Conservation (phyloP, 192 early-diverging fungal genomes). For the Polychytrium aggregatum region DNA sequence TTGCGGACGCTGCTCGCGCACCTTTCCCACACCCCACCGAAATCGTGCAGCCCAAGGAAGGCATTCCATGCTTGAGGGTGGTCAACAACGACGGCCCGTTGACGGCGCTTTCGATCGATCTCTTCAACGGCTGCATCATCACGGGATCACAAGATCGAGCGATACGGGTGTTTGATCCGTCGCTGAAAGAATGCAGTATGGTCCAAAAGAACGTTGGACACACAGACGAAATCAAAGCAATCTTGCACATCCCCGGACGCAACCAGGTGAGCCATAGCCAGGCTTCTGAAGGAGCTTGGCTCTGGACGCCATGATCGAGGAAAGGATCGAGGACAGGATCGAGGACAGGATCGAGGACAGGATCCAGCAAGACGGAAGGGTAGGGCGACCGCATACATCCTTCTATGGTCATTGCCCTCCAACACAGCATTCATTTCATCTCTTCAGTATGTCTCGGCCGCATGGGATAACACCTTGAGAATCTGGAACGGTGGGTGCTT, state of each 20-base stretch:
- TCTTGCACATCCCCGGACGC: slow-evolving; percentile 41
- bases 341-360: too few species aligned
- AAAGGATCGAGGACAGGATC: too few species aligned
- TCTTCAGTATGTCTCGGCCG: slow-evolving; percentile 41
- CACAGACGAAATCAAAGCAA: slow-evolving; percentile 35
- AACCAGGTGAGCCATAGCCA: slow-evolving; percentile 22
- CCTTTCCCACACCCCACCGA: background rate
- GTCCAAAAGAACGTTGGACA: slow-evolving; percentile 51
- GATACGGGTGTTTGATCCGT: slow-evolving; percentile 44
- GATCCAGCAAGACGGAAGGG: too few species aligned
- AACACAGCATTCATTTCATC: too few species aligned
- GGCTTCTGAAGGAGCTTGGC: too few species aligned
- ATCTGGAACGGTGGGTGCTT: slow-evolving; percentile 41
- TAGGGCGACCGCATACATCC: too few species aligned
- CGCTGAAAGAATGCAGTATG: slow-evolving; percentile 41
- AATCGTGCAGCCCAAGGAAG: slow-evolving; percentile 25
- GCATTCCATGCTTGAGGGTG: slow-evolving; percentile 35
- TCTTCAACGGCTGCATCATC: slow-evolving; percentile 38
- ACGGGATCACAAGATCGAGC: slow-evolving; percentile 41
- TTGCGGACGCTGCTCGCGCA: background rate
- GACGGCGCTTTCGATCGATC: slow-evolving; percentile 41
- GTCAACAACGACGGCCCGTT: slow-evolving; percentile 49
- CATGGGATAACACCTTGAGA: slow-evolving; percentile 47
- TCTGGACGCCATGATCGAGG: too few species aligned
- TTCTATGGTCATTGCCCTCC: too few species aligned